Base-by-base conservation (phyloP, 2,329 filamentous ascomycete species). In the Epichloe baconii region DNA sequence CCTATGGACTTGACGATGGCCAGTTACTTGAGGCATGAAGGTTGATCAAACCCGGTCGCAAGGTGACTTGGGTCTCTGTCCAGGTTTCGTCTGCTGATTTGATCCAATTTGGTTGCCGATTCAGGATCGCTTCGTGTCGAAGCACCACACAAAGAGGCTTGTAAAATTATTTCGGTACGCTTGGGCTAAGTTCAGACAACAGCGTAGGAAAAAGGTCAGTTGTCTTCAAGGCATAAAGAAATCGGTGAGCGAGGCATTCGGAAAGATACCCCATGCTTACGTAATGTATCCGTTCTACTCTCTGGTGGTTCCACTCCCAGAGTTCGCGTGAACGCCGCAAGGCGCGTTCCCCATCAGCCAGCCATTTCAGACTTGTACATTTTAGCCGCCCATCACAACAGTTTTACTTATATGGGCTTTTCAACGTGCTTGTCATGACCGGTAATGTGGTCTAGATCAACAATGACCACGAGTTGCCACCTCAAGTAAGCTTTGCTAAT, bases 1-100 rank as follows among this genome's bases (percentile, higher is more conserved):
- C 54, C 72, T 77, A 57, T 77, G 73, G 51, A 80, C 77, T 1
- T 77, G 77, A 5, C 77, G 72, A 23, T 57, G 58, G 17, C 57
- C 56, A 46, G 58, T 8, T 14, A 35, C 17, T 40, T 49, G 43
- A 52, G 49, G 21, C 52, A 54, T 52, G 34, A 12, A n/a, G 14
- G 17, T 31, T 31, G 31, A 35, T 31, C 14, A 3, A 14, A n/a
- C 14, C 36, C 12, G 14, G 36, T n/a, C 36, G 15, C 36, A n/a
- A n/a, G 14, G 14, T n/a, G 4, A 38, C 12, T 38, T 38, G 14
- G 15, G 15, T 38, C 11, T 17, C 34, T 2, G 11, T 12, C 35
- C n/a, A 17, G 1, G 14, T 14, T 47, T 38, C 10, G 10, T 37
- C n/a, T 15, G n/a, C 36, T 31, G 10, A 31, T 11, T 31, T 31